These are phyloP conservation scores for Cryptosporidium muris DNA, from an alignment of 169 alveolate species.

Conservation along the genomic window DNA sequence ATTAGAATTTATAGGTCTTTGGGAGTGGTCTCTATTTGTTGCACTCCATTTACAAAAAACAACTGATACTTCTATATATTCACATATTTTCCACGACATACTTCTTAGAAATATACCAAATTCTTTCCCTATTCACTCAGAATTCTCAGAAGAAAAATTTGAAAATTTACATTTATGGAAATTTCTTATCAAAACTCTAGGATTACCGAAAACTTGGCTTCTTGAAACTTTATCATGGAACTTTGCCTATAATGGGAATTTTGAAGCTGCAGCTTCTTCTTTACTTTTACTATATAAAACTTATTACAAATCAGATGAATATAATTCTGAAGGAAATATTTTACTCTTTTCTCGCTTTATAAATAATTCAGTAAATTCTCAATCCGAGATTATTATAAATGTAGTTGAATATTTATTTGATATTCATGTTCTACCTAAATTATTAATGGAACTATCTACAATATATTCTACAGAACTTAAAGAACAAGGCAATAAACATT, in stretches of 20 bases:
- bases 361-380: too few species aligned
- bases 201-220: conserved; percentile 33
- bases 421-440: neutral
- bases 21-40: conserved; percentile 61
- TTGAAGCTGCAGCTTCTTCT: neutral
- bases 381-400: neutral
- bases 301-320: too few species aligned
- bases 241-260: conserved; percentile 12
- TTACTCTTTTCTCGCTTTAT: too few species aligned
- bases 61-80: neutral
- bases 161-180: conserved; percentile 2
- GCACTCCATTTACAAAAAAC: conserved; percentile 3
- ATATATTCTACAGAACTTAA: too few species aligned
- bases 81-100: neutral
- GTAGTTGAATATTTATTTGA: conserved; percentile 7
- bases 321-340: too few species aligned
- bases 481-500: too few species aligned
- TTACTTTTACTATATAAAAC: too few species aligned
- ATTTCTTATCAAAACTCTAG: conserved; percentile 3
- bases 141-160: too few species aligned
- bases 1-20: conserved; percentile 34
- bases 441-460: conserved; percentile 19
- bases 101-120: conserved; percentile 20
- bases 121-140: too few species aligned
- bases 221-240: conserved; percentile 43